Conservation (phyloP, 257 asterid species). For the Penstemon davidsonii region DNA sequence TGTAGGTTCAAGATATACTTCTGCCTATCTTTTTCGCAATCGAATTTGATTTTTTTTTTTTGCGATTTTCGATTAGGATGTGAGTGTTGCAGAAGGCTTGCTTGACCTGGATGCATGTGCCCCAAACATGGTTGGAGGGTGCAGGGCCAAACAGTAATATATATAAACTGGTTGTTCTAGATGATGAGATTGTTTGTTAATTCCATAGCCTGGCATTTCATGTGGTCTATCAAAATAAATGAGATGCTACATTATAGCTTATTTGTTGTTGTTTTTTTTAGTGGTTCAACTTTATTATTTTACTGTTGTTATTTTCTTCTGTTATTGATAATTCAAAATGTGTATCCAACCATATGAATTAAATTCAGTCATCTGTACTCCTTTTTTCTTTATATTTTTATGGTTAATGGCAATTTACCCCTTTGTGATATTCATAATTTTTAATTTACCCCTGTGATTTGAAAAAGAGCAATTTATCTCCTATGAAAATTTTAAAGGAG, state of each 20-base stretch:
- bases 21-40: no score
- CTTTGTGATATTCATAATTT: no score
- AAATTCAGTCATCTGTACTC: no score
- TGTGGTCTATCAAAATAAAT: slow-evolving; percentile 20
- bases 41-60: not conserved
- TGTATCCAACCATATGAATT: no score
- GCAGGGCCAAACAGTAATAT: slow-evolving; percentile 42
- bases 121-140: slow-evolving; percentile 81
- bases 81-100: slow-evolving; percentile 65
- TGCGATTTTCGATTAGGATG: slow-evolving; percentile 44
- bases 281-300: no score
- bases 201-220: slow-evolving; percentile 1
- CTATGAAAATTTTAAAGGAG: no score
- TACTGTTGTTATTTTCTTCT: no score
- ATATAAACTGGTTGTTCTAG: slow-evolving; percentile 55
- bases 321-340: no score
- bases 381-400: no score
- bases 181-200: not conserved
- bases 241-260: slow-evolving; percentile 21
- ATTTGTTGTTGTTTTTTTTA: slow-evolving; percentile 4
- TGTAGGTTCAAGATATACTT: not conserved
- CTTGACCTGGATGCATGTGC: slow-evolving; percentile 73
- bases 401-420: no score
- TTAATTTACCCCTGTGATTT: no score
- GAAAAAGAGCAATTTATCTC: no score